Base-by-base conservation (phyloP, 1,284 basidiomycete genomes). In the Cutaneotrichosporon cutaneum region DNA sequence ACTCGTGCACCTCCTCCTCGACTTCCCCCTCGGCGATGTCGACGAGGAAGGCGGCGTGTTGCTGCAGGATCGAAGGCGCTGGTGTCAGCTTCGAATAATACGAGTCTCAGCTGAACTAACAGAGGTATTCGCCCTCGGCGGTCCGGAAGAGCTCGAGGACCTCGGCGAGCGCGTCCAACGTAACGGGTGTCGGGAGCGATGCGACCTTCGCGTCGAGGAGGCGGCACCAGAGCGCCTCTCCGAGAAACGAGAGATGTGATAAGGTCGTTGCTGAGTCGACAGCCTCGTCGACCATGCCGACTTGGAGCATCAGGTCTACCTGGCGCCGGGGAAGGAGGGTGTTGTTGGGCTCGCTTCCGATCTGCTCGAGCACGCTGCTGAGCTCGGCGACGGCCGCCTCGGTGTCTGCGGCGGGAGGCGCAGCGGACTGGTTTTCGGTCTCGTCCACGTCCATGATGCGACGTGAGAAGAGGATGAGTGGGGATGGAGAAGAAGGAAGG, bases 121-220 rank as follows among this genome's bases (percentile, higher is more conserved):
- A 92, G 32, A 92, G 72, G 73, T 93, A 93, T 70, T 94, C 91
- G 18, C 77, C 79, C 73, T 91, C 89, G 18, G 91, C 90, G 51
- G 82, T 83, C 48, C 82, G 77, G 72, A 88, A 92, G 51, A 87
- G 67, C n/a, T 83, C 82, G 60, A 90, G 76, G 13, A 90, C 74
- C 52, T 86, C 85, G 47, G 83, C 71, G 24, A 87, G 80, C 14
- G 82, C 84, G 53, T 85, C 83, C 10, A 75, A 58, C n/a, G 57
- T 67, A 5, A 73, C 48, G 0, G 66, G 65, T 24, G 51, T 42
- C 10, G 64, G 18, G 11, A 61, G n/a, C 16, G 53, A n/a, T 6
- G 11, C 33, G 36, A 74, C 53, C 21, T 66, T 58, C 13, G 59
- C 55, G 39, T 77, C 69, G 51, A 78, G 56, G 45, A 72, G 68